Percentiles rank a stretch among this genome's conserved stretches.
phyloP scores from a whole-genome alignment of 768 basidiomycete genomes.

The Punctularia strigosozonata region DNA sequence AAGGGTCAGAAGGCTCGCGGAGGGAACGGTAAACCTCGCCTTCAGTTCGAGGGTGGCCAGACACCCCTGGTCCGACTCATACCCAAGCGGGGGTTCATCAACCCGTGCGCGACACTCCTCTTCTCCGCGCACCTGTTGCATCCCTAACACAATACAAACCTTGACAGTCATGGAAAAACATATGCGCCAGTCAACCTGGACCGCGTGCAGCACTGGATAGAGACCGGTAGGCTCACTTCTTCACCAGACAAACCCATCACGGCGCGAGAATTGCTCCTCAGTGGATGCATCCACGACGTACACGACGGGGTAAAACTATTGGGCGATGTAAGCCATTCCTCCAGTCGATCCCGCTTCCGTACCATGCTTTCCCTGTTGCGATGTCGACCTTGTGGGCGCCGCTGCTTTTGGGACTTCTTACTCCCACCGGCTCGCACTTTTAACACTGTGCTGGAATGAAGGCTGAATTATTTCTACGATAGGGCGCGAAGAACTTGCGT shows the following conservation, averaged over 20 bases:
- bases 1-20: conserved; percentile 94
- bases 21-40: conserved; percentile 70
- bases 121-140: neutral
- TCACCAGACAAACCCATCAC: conserved; percentile 79
- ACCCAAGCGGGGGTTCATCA: conserved; percentile 91
- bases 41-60: conserved; percentile 94
- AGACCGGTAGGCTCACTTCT: conserved; percentile 69
- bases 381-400: no score
- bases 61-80: conserved; percentile 84
- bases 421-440: no score
- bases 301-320: conserved; percentile 90
- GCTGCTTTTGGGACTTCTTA: no score
- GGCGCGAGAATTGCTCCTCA: conserved; percentile 71
- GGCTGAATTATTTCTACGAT: conserved; percentile 2
- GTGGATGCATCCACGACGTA: conserved; percentile 79
- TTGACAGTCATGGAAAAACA: conserved; percentile 51
- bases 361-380: no score
- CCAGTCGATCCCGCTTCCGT: neutral
- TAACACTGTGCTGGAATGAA: no score
- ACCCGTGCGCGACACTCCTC: conserved; percentile 48
- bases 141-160: neutral
- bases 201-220: conserved; percentile 84
- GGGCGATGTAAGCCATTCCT: conserved; percentile 47
- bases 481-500: conserved; percentile 61
- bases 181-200: conserved; percentile 83